phyloP scores from a whole-genome alignment of 164 flowering plant species.

The Chloranthus sessilifolius region DNA sequence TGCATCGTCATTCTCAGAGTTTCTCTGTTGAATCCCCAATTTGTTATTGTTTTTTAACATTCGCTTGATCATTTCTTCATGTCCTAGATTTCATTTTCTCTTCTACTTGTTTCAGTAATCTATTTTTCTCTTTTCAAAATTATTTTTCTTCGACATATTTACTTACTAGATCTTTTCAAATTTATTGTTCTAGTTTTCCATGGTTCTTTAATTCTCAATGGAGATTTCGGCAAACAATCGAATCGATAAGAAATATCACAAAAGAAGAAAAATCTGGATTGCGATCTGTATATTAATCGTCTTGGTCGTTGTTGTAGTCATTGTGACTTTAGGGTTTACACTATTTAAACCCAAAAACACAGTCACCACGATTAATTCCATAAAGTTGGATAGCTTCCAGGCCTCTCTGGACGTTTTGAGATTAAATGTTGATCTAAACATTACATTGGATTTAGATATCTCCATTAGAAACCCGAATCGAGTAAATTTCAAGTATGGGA shows the following conservation, averaged over 20 bases:
- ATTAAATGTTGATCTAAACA: conserved; percentile 37
- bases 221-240: no score
- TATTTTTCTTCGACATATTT: no score
- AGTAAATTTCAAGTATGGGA: conserved; percentile 48
- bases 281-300: conserved; percentile 15
- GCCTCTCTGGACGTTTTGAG: conserved; percentile 26
- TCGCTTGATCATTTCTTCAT: no score
- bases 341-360: conserved; percentile 65
- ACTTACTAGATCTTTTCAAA: no score
- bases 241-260: background rate
- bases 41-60: no score
- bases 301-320: conserved; percentile 17
- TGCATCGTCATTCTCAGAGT: no score
- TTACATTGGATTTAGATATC: conserved; percentile 36
- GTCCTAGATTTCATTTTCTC: no score
- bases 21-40: no score
- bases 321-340: conserved; percentile 48
- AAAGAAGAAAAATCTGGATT: conserved; percentile 17
- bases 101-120: no score
- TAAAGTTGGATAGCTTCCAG: conserved; percentile 27
- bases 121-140: no score
- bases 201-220: no score
- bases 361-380: conserved; percentile 35
- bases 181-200: no score
- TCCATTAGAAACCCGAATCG: conserved; percentile 66